Base-by-base conservation (phyloP, 805 yeast species). In the Maudiozyma saulgeensis region DNA sequence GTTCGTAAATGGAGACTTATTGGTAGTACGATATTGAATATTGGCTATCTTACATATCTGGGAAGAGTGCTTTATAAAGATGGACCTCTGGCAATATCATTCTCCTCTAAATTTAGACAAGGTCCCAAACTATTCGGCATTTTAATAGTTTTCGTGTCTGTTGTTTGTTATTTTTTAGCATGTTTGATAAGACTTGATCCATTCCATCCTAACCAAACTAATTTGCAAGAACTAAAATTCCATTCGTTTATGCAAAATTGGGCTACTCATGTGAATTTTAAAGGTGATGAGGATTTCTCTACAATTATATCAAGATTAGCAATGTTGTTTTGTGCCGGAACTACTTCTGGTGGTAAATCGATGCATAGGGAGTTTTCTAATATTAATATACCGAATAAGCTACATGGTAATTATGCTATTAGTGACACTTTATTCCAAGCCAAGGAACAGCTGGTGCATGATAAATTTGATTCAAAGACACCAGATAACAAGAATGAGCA, bases 1-100 rank as follows among this genome's bases (percentile, higher is more conserved):
- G 56, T 67, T 31, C 77, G 79, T 55, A 70, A 70, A 51, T 81
- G 76, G 60, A 71, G 89, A 47, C 68, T 88, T 46, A 67, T 84
- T 2, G 82, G 88, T 0, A 84, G 89, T 49, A 64, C 84, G 1
- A 49, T 81, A 0, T 59, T 84, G 41, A 89, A 89, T 3, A 31
- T 76, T 1, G 56, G 69, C 5, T 77, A 84, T 44, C 59, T 86
- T 7, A 9, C 16, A 6, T 50, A 44, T 37, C 25, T 59, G 69
- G 11, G 64, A 68, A 41, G 73, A 83, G 56, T 91, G 89, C 15
- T 61, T 73, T 7, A 72, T 77, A 4, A 75, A 82, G 63, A 7
- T 79, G 81, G 4, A 59, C 69, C 6, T 54, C 55, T 70, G 5
- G 63, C 69, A 39, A 73, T 87, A 54, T 95, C 96, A 6, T 59